Base-by-base conservation (phyloP, 2,329 filamentous ascomycete species). In the Hirsutella thompsonii region DNA sequence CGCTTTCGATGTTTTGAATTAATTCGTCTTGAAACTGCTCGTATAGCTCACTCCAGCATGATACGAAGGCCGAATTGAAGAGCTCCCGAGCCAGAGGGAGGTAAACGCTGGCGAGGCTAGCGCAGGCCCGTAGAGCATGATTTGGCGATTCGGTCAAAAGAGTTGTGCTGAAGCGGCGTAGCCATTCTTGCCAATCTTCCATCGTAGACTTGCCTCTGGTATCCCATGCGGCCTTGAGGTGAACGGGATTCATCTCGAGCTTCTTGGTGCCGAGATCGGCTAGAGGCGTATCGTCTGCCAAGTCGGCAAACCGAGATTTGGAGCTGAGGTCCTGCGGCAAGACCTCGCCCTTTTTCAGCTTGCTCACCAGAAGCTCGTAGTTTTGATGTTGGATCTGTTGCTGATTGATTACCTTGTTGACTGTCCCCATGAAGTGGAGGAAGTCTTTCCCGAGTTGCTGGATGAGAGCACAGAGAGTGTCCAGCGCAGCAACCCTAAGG, bases 171-270 rank as follows among this genome's bases (percentile, higher is more conserved):
- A 98, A 94, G 21, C 90, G 77, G 46, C 93, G 79, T 62, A 98
- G 87, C 92, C 92, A 99, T 60, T 99, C 92, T 53, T 94, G 86
- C 92, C 92, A 99, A 62, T 99, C 92, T 57, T 99, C 92, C 53
- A 89, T 88, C 9, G 92, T 99, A 0, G 90, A 95, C 56, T 95
- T 95, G 45, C 93, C 88, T 44, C 83, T 88, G 0, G 93, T 92
- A 52, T 96, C 92, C 92, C 92, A 99, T 0, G 93, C 92, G 47
- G 83, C 83, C 62, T 96, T 95, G 19, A 99, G 69, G 67, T 98
- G 93, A 47, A 96, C 89, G 39, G 94, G 88, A 51, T 98, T 99
- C 61, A 96, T 90, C 46, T 94, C 88, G 28, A 96, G 72, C 62
- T 96, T 96, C 69, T 94, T 95, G 11, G 83, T 85, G 2, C 81